Evolutionary conservation across 495 filamentous ascomycete genomes (phyloP), one percentile per base, ranked within the genome.

Genomic region (Staphylotrichum tortipilum): DNA sequence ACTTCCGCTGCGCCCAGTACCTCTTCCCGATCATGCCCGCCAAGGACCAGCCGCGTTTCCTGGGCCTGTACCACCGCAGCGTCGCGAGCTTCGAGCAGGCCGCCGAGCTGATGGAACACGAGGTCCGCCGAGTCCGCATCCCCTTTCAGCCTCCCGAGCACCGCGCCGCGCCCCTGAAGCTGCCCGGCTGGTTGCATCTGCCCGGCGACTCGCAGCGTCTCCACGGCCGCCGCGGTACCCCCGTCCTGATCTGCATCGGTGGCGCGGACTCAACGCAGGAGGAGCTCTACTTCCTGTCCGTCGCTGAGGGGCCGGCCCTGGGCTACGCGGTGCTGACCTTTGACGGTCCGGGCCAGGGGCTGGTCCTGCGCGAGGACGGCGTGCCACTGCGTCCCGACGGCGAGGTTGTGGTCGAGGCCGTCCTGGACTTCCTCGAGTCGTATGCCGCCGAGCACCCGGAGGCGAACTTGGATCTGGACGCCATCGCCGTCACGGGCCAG

Each of bases 321-420:
- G 77, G 77, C 0, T 80, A 79, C 49, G 72, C 75, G 0, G 67
- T 68, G 0, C 36, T 79, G 5, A 68, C 59, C 0, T 72, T 70
- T 31, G 75, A 78, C 3, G 75, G 74, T 0, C 77, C 77, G 0
- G 75, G 77, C 0, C 77, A 80, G 46, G 75, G 75, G 0, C 45
- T 73, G 2, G 35, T 61, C 0, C 58, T 75, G 0, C 55, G 61
- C 0, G 51, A 57, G 0, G 35, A 72, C 29, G 53, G 51, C 10
- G 3, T 66, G 3, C 22, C 11, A 1, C 56, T 78, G 58, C 65
- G 66, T 0, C 62, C 65, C 1, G 70, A 72, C 57, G 67, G 53
- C 48, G 64, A 69, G 30, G 42, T 52, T 2, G 59, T 66, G 1
- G 37, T 29, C 0, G 17, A 29, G 17, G 1, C 55, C 58, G 72